These are phyloP conservation scores for Mesembryanthemum crystallinum DNA, from an alignment of 148 eudicot genomes.

Conservation along the genomic window DNA sequence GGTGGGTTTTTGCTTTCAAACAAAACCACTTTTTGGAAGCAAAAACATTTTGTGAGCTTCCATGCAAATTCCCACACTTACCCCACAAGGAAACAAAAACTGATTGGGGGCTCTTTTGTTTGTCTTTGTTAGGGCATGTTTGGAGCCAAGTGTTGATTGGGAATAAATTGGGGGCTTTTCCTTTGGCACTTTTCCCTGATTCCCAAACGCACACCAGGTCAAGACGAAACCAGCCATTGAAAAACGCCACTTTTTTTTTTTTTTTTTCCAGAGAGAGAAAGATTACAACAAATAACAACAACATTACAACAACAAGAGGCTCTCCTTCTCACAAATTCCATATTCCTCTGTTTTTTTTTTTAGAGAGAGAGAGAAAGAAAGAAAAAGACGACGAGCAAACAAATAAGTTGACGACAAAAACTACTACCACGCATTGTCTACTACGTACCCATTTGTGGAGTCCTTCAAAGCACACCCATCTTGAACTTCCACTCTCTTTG, in stretches of 20 bases:
- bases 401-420: slow-evolving; percentile 62
- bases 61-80: slow-evolving; percentile 43
- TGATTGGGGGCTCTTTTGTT: slow-evolving; percentile 37
- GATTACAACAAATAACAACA: not conserved
- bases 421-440: slow-evolving; percentile 53
- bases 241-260: not conserved
- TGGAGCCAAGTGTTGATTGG: slow-evolving; percentile 49
- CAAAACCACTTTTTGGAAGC: slow-evolving; percentile 42
- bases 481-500: not conserved
- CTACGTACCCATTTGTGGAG: slow-evolving; percentile 27
- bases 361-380: slow-evolving; percentile 2
- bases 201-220: slow-evolving; percentile 34
- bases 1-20: slow-evolving; percentile 26
- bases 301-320: slow-evolving; percentile 27
- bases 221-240: slow-evolving; percentile 28
- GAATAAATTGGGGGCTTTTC: slow-evolving; percentile 38
- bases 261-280: not conserved
- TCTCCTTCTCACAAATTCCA: slow-evolving; percentile 68
- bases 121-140: slow-evolving; percentile 76
- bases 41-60: slow-evolving; percentile 27
- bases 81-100: slow-evolving; percentile 50
- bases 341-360: slow-evolving; percentile 46
- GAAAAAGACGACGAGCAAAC: slow-evolving; percentile 36
- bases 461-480: slow-evolving; percentile 30
- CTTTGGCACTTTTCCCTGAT: slow-evolving; percentile 31